Evolutionary conservation across 495 filamentous ascomycete species (phyloP).

Genomic region (Hyaloscypha bicolor): DNA sequence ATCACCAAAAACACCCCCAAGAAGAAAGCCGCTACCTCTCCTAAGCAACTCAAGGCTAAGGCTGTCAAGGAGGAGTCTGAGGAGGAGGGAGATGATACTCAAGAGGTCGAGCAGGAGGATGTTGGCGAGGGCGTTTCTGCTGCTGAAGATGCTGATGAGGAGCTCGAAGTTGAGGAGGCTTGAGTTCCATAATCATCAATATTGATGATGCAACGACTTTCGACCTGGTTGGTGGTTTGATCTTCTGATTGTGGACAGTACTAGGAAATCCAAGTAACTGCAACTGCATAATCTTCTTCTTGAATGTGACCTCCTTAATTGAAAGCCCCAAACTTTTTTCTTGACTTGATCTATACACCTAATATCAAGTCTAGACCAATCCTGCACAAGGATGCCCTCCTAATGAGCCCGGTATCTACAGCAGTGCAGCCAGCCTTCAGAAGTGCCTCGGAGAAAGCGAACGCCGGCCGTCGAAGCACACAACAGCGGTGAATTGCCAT

Average conservation of each 20-base stretch:
- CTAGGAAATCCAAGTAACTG: neutral
- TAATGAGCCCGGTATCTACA: neutral
- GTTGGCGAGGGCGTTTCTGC: too few species aligned
- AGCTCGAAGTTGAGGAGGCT: neutral
- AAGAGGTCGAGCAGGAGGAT: too few species aligned
- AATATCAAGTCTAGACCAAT: too few species aligned
- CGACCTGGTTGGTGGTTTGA: too few species aligned
- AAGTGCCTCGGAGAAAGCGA: neutral
- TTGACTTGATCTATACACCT: too few species aligned
- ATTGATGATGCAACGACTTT: too few species aligned
- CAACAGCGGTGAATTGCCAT: neutral
- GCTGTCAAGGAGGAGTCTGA: slow-evolving; percentile 2
- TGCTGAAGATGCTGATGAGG: neutral
- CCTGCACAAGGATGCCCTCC: neutral
- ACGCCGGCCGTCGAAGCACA: neutral
- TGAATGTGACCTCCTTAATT: neutral
- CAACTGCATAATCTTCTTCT: neutral
- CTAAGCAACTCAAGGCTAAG: neutral
- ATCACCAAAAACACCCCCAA: slow-evolving; percentile 3
- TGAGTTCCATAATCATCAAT: too few species aligned
- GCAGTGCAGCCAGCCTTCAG: neutral
- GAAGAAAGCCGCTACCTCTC: neutral
- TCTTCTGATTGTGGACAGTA: too few species aligned
- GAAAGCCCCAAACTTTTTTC: too few species aligned
- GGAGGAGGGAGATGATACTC: neutral